A percentile compares a stretch with the other conserved stretches of the same genome.
Evolutionary conservation across 1,284 basidiomycete species (phyloP).

Genomic region (Rhodofomes roseus): DNA sequence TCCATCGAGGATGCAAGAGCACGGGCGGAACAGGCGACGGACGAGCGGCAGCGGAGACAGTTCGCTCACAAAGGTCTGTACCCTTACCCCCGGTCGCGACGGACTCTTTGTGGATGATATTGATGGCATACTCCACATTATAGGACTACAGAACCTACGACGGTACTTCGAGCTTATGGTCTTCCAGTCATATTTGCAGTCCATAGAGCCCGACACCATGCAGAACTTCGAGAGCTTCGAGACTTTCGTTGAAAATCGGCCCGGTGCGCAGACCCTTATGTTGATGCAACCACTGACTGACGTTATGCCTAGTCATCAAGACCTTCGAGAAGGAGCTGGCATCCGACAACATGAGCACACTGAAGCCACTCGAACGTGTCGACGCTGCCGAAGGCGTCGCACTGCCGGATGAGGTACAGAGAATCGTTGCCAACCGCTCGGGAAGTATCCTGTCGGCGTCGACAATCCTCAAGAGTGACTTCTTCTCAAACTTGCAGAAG

Average conservation of each 20-base stretch:
- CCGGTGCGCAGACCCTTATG: slow-evolving; percentile 46
- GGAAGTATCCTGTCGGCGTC: slow-evolving; percentile 89
- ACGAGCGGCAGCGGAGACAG: slow-evolving; percentile 63
- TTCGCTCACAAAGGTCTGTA: slow-evolving; percentile 67
- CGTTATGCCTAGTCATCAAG: slow-evolving; percentile 66
- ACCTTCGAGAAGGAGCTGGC: slow-evolving; percentile 93
- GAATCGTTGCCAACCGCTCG: slow-evolving; percentile 80
- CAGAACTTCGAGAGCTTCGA: slow-evolving; percentile 77
- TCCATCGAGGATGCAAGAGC: slow-evolving; percentile 82
- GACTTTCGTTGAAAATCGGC: slow-evolving; percentile 76
- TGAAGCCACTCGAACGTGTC: slow-evolving; percentile 83
- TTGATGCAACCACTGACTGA: not conserved
- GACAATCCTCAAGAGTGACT: slow-evolving; percentile 96
- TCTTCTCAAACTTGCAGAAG: slow-evolving; percentile 94
- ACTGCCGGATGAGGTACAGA: slow-evolving; percentile 83
- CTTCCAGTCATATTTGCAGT: slow-evolving; percentile 93
- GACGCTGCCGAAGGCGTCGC: slow-evolving; percentile 75
- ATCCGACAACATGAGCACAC: slow-evolving; percentile 72
- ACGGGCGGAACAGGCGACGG: slow-evolving; percentile 73
- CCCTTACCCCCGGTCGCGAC: not conserved
- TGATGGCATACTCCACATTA: slow-evolving; percentile 3
- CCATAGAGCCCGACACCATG: slow-evolving; percentile 80
- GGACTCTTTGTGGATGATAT: slow-evolving; percentile 7
- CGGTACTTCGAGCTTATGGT: slow-evolving; percentile 91
- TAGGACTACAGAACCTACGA: slow-evolving; percentile 77